phyloP scores from a whole-genome alignment of 345 rosid genomes.

The Arabis hirsuta region DNA sequence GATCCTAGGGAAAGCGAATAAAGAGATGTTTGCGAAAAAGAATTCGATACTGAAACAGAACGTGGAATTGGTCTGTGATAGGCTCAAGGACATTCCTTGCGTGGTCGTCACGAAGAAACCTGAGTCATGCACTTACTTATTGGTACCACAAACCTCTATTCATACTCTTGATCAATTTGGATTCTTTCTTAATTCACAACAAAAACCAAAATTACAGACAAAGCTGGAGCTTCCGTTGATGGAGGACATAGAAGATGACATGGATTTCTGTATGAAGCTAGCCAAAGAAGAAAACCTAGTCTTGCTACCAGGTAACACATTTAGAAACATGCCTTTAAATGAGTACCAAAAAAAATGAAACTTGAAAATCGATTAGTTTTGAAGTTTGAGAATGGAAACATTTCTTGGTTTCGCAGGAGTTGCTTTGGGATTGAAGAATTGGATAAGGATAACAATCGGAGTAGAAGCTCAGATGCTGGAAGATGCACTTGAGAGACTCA shows the following conservation, averaged over 20 bases:
- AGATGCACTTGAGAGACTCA: constrained; percentile 62
- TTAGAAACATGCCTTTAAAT: not conserved
- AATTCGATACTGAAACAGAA: constrained; percentile 45
- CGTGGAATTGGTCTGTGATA: constrained; percentile 46
- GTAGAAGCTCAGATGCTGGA: constrained; percentile 58
- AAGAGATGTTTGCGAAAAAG: constrained; percentile 41
- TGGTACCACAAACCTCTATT: constrained; percentile 49
- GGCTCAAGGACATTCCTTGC: constrained; percentile 55
- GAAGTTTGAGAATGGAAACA: not conserved
- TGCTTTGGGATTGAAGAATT: constrained; percentile 68
- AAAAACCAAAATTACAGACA: constrained; percentile 42
- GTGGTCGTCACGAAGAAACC: constrained; percentile 53
- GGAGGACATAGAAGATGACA: constrained; percentile 58
- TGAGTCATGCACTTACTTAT: constrained; percentile 63
- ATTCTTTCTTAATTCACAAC: not conserved
- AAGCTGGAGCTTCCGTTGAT: constrained; percentile 46
- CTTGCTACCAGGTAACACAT: constrained; percentile 53
- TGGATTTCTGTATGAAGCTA: constrained; percentile 69
- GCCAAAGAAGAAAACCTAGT: constrained; percentile 64
- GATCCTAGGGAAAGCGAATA: constrained; percentile 49
- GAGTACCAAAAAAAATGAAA: not conserved
- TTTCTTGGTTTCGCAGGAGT: constrained; percentile 46
- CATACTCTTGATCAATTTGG: not conserved
- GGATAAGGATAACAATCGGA: constrained; percentile 66
- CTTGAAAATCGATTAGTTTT: not conserved